phyloP scores from a whole-genome alignment of 2,329 filamentous ascomycete species.

The Monilinia polystroma region DNA sequence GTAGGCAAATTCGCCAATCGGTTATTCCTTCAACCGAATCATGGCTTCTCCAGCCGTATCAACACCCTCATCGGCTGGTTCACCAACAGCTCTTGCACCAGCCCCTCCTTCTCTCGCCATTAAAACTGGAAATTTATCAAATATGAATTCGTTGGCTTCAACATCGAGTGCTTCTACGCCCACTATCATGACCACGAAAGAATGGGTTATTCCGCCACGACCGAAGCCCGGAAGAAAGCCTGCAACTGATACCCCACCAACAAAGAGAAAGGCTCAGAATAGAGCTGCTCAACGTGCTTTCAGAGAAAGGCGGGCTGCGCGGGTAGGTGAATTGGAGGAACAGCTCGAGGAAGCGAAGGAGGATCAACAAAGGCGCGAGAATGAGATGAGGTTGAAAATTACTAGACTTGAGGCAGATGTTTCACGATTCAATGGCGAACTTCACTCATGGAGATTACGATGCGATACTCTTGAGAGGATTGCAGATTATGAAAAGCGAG shows the following conservation, averaged over 20 bases:
- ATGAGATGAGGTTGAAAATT: slow-evolving; percentile 56
- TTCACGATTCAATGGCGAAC: slow-evolving; percentile 54
- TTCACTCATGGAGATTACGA: slow-evolving; percentile 40
- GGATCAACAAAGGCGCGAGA: slow-evolving; percentile 55
- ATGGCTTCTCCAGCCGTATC: slow-evolving; percentile 45
- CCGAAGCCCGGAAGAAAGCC: slow-evolving; percentile 93
- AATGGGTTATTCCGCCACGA: slow-evolving; percentile 82
- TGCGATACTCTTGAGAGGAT: slow-evolving; percentile 41
- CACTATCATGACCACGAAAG: slow-evolving; percentile 68
- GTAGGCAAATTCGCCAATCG: slow-evolving; percentile 23
- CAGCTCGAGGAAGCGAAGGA: slow-evolving; percentile 62
- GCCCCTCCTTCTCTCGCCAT: slow-evolving; percentile 42
- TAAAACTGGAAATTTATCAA: slow-evolving; percentile 32
- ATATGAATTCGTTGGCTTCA: slow-evolving; percentile 32
- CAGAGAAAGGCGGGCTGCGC: slow-evolving; percentile 79
- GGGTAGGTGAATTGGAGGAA: slow-evolving; percentile 73
- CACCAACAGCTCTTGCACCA: slow-evolving; percentile 40
- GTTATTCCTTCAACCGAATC: slow-evolving; percentile 19
- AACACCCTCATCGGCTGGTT: slow-evolving; percentile 43
- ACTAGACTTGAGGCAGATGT: slow-evolving; percentile 62
- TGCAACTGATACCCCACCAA: slow-evolving; percentile 86
- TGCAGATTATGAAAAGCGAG: slow-evolving; percentile 41
- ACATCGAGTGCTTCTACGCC: slow-evolving; percentile 42
- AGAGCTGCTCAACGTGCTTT: slow-evolving; percentile 88
- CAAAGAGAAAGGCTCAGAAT: slow-evolving; percentile 93